Conservation (phyloP, 805 yeast species). For the Ascoidea rubescens region DNA sequence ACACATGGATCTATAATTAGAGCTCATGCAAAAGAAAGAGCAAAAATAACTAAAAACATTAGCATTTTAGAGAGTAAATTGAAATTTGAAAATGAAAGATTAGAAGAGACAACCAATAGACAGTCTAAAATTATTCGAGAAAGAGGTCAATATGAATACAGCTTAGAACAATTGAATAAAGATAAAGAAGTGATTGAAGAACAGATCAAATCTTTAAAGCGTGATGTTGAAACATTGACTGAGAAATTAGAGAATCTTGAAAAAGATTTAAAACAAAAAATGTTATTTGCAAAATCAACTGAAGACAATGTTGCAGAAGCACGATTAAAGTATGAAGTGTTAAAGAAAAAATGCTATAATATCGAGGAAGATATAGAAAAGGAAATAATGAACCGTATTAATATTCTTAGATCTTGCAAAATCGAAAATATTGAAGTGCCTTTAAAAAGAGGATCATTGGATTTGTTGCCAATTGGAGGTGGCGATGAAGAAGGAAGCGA, state of each 20-base stretch:
- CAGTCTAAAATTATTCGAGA: conserved; percentile 28
- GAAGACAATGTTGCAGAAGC: conserved; percentile 37
- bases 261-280: conserved; percentile 16
- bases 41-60: conserved; percentile 48
- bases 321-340: conserved; percentile 14
- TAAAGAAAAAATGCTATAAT: conserved; percentile 21
- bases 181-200: conserved; percentile 19
- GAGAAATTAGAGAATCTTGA: conserved; percentile 23
- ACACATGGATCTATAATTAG: conserved; percentile 47
- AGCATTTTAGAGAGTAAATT: conserved; percentile 46
- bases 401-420: conserved; percentile 56
- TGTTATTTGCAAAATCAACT: conserved; percentile 20
- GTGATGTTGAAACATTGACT: conserved; percentile 25
- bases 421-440: conserved; percentile 59
- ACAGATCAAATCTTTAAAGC: conserved; percentile 23
- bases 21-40: conserved; percentile 43
- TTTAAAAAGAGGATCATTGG: conserved; percentile 42
- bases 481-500: conserved; percentile 17
- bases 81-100: conserved; percentile 49
- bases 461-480: conserved; percentile 46
- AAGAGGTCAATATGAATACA: conserved; percentile 21
- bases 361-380: conserved; percentile 42
- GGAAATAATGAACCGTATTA: conserved; percentile 38
- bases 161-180: conserved; percentile 18
- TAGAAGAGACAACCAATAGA: conserved; percentile 34